Conservation (phyloP, 176 grass and related monocot genomes). For the Calamus simplicifolius region DNA sequence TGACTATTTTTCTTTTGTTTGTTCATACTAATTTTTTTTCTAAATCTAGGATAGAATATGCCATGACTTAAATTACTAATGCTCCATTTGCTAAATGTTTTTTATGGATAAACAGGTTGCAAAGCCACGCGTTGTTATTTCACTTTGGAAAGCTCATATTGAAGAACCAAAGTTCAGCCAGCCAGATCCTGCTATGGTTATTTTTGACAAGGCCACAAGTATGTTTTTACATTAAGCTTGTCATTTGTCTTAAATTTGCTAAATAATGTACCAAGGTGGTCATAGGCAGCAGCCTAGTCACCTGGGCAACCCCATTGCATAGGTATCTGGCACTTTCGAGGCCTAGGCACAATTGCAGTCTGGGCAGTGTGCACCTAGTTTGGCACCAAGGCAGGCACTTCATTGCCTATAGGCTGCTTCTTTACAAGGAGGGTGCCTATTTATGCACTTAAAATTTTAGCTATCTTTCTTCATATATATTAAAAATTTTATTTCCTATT, state of each 20-base stretch:
- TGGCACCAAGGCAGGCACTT: no score
- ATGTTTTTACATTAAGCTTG: conserved; percentile 33
- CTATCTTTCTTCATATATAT: no score
- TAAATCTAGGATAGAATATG: neutral
- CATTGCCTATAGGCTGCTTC: no score
- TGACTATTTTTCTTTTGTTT: neutral
- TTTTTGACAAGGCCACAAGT: conserved; percentile 82
- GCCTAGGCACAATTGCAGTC: no score
- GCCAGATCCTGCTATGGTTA: conserved; percentile 48
- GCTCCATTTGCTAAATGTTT: neutral
- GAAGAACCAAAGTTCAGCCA: conserved; percentile 73
- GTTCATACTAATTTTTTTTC: conserved; percentile 20
- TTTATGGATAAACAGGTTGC: conserved; percentile 41
- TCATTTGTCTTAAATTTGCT: conserved; percentile 5
- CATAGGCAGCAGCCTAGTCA: neutral
- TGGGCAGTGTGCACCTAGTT: no score
- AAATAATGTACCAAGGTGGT: neutral
- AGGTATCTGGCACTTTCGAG: neutral
- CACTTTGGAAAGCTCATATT: conserved; percentile 74
- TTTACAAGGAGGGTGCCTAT: no score
- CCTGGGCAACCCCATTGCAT: neutral
- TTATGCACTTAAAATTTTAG: no score
- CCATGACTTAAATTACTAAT: neutral
- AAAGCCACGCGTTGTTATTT: conserved; percentile 52
- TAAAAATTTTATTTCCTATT: no score